Conservation (phyloP, 1,139 yeast genomes). For the Citeromyces hawaiiensis region DNA sequence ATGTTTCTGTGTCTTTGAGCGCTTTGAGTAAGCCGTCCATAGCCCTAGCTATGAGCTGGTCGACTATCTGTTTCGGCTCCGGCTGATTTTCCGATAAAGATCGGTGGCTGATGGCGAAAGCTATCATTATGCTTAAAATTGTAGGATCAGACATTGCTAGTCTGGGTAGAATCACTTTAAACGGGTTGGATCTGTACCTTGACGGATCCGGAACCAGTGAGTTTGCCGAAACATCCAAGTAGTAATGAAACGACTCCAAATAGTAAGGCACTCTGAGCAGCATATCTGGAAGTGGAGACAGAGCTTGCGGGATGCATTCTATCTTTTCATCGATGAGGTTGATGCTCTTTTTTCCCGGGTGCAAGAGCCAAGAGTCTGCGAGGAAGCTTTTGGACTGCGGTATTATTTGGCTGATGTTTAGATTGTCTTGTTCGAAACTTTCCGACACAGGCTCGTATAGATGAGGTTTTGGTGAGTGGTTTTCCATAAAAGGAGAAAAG, state of each 20-base stretch:
- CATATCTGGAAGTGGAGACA: constrained; percentile 45
- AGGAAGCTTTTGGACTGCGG: background rate
- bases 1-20: constrained; percentile 35
- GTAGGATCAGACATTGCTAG: constrained; percentile 56
- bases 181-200: constrained; percentile 51
- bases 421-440: background rate
- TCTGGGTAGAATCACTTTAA: constrained; percentile 48
- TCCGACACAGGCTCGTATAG: background rate
- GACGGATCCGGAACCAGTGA: constrained; percentile 61
- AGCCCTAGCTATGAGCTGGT: constrained; percentile 39
- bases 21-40: constrained; percentile 40
- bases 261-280: constrained; percentile 45
- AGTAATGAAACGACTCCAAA: constrained; percentile 48
- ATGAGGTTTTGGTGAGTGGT: background rate
- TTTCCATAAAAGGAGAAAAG: background rate
- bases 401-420: background rate
- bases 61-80: constrained; percentile 30
- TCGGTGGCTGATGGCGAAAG: constrained; percentile 51
- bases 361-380: background rate
- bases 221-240: constrained; percentile 47
- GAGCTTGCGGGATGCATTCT: constrained; percentile 29
- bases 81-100: constrained; percentile 19
- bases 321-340: background rate
- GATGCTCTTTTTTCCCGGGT: background rate
- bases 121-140: constrained; percentile 45